Evolutionary conservation across 129 eudicot genomes (phyloP).

Genomic region (Pittosporum tobira): DNA sequence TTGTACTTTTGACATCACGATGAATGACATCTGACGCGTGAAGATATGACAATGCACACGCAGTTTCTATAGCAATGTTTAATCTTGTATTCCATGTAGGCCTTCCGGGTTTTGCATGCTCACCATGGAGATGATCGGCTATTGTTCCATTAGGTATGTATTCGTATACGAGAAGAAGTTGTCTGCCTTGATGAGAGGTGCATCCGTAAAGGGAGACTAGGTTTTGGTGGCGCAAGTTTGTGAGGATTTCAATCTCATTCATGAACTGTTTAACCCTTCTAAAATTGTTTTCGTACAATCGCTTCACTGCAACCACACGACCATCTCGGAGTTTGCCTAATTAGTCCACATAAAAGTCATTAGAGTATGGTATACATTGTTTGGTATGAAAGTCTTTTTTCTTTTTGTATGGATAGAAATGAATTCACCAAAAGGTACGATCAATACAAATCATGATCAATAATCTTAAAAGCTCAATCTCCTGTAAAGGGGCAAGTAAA

Average conservation of each 20-base stretch:
- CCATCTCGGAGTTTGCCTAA: slow-evolving; percentile 10
- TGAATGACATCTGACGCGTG: slow-evolving; percentile 2
- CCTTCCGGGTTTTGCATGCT: not conserved
- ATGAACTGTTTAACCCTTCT: slow-evolving; percentile 5
- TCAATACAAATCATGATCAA: too few species aligned
- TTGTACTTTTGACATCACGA: slow-evolving; percentile 10
- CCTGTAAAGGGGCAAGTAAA: too few species aligned
- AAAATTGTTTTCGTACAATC: not conserved
- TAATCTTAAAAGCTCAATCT: not conserved
- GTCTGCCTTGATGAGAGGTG: not conserved
- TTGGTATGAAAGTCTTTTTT: not conserved
- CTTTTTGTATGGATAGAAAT: too few species aligned
- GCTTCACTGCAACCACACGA: slow-evolving; percentile 9
- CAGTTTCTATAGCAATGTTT: slow-evolving; percentile 2
- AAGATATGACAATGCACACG: slow-evolving; percentile 8
- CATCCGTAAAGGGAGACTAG: slow-evolving; percentile 5
- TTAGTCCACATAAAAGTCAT: not conserved
- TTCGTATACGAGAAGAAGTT: slow-evolving; percentile 5
- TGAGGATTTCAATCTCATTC: slow-evolving; percentile 3
- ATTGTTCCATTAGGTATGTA: slow-evolving; percentile 13
- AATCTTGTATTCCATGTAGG: slow-evolving; percentile 8
- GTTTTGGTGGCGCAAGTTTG: slow-evolving; percentile 2
- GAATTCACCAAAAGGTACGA: too few species aligned
- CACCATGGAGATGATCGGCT: slow-evolving; percentile 4
- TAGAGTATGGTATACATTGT: not conserved